Evolutionary conservation across 202 grass and related monocot species (phyloP).

Genomic region (Zoysia matrella): DNA sequence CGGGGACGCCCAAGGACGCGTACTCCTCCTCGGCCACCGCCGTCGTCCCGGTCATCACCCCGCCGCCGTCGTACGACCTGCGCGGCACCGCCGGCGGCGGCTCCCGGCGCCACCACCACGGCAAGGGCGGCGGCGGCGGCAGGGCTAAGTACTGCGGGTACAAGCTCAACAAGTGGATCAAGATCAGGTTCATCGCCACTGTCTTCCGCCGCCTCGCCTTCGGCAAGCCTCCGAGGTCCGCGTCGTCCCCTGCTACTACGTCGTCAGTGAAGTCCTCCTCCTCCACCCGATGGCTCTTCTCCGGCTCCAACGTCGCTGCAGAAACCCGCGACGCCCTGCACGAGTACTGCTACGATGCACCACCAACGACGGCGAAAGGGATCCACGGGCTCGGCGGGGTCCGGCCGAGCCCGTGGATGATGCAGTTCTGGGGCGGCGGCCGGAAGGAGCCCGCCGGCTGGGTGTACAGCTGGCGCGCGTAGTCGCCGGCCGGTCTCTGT

Average conservation of each 20-base stretch:
- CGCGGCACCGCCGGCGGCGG: not conserved
- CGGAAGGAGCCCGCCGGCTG: not conserved
- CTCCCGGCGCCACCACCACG: not conserved
- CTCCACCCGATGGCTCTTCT: conserved; percentile 61
- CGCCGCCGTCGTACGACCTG: conserved; percentile 67
- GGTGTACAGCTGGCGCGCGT: too few relatives aligned
- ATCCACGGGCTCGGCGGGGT: not conserved
- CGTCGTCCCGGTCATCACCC: conserved; percentile 58
- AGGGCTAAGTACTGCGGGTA: conserved; percentile 20
- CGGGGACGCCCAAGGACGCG: conserved; percentile 75
- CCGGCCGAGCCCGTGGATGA: conserved; percentile 39
- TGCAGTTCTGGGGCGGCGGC: conserved; percentile 44
- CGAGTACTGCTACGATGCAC: conserved; percentile 12
- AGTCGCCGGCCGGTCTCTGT: too few relatives aligned
- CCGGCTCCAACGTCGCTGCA: conserved; percentile 6
- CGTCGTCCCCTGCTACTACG: not conserved
- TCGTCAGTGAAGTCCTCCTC: conserved; percentile 39
- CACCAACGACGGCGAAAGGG: not conserved
- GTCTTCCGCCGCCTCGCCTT: not conserved
- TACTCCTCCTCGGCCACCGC: conserved; percentile 20
- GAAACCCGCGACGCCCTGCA: not conserved
- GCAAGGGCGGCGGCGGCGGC: not conserved
- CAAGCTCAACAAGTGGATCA: conserved; percentile 58
- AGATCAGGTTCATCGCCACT: conserved; percentile 53
- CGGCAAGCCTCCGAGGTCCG: not conserved